Base-by-base conservation (phyloP, 306 rosid species). In the Cucumis melo region DNA sequence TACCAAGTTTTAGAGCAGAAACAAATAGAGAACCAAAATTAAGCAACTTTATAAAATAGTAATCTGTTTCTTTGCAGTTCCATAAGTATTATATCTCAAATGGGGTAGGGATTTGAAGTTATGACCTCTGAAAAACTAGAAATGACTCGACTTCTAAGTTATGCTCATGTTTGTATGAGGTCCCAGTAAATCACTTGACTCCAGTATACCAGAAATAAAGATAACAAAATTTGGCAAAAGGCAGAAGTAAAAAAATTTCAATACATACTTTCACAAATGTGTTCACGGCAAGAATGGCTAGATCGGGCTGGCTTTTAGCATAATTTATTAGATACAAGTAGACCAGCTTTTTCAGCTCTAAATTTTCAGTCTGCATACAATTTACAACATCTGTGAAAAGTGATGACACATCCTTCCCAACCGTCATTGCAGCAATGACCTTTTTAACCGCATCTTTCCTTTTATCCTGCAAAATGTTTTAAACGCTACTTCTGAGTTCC, bases 361-460 rank as follows among this genome's bases (percentile, higher is more conserved):
- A 89, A 85, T 95, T 95, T 77, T 95, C 99, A 0, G 99, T 95
- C 83, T 95, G 99, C 99, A 95, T 95, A 80, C 98, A 95, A 80
- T 95, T 95, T 41, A 95, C 99, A 16, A 95, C 99, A 53, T 95
- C 99, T 23, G 99, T 95, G 77, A 95, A 95, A 80, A 95, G 87
- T 6, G 98, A 95, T 4, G 99, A 95, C 15, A 95, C 99, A 74
- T 95, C 99, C 89, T 95, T 95, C 85, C 98, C 99, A 39, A 95
- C 99, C 55, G 99, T 95, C 99, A 95, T 95, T 20, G 99, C 99
- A 34, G 99, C 99, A 76, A 95, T 95, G 75, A 95, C 99, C 85
- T 95, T 95, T 87, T 95, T 95, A 2, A 95, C 99, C 11, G 99
- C 99, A 92, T 95, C 99, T 84, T 95, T 95, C 82, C 99, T 90